These are phyloP conservation scores for Serpula lacrymans DNA, from an alignment of 768 basidiomycete species.

Conservation along the genomic window DNA sequence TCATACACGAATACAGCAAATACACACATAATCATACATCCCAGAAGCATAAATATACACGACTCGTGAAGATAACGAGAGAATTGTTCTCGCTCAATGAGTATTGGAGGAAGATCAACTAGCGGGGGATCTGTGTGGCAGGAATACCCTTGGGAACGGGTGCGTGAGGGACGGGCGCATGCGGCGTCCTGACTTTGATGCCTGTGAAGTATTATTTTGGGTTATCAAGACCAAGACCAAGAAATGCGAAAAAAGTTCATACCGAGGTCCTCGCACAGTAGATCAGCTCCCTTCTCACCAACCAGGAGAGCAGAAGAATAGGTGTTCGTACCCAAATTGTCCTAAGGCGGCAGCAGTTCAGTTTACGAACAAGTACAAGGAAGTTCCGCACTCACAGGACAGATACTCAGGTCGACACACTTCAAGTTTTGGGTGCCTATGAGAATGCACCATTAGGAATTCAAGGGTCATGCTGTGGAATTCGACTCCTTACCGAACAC, in stretches of 20 bases:
- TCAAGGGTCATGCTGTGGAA: conserved; percentile 1
- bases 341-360: conserved; percentile 25
- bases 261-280: conserved; percentile 66
- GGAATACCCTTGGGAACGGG: conserved; percentile 52
- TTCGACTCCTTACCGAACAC: conserved; percentile 40
- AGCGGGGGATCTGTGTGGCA: conserved; percentile 37
- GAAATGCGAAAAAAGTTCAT: conserved; percentile 9
- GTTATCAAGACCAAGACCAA: not conserved
- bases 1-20: no score
- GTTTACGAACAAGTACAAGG: not conserved
- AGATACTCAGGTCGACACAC: conserved; percentile 66
- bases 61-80: no score
- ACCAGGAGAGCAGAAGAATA: conserved; percentile 69
- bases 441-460: conserved; percentile 2
- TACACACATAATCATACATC: no score
- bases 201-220: conserved; percentile 30
- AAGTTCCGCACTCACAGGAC: conserved; percentile 47
- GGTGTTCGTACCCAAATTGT: conserved; percentile 70
- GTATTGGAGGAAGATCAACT: no score
- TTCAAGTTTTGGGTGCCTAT: conserved; percentile 63
- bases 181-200: conserved; percentile 58
- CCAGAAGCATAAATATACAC: no score
- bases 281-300: conserved; percentile 64
- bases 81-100: no score
- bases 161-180: conserved; percentile 68